phyloP scores from a whole-genome alignment of 2,329 filamentous ascomycete genomes.

The Plenodomus biglobosus region DNA sequence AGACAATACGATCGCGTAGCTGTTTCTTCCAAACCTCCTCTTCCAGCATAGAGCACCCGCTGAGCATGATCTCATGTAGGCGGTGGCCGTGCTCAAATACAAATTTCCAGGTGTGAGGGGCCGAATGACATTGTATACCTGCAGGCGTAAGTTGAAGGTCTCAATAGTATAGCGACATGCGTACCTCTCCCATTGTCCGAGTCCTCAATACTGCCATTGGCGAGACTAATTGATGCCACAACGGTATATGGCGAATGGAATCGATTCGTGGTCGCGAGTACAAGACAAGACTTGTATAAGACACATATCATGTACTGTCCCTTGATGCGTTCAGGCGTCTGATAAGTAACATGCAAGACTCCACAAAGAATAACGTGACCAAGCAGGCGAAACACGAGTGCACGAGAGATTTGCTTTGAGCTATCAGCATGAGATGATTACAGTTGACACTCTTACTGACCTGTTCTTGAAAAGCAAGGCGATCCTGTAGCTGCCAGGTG shows the following conservation, averaged over 20 bases:
- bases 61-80: constrained; percentile 82
- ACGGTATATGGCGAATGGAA: constrained; percentile 70
- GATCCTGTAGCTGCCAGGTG: constrained; percentile 82
- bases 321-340: constrained; percentile 65
- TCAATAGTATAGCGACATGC: constrained; percentile 26
- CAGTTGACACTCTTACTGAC: constrained; percentile 49
- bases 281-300: constrained; percentile 77
- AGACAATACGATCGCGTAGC: constrained; percentile 57
- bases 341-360: constrained; percentile 79
- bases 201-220: constrained; percentile 67
- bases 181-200: constrained; percentile 72
- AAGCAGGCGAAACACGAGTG: constrained; percentile 68
- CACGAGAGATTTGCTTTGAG: constrained; percentile 31
- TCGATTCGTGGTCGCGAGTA: constrained; percentile 70
- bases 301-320: constrained; percentile 84
- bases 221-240: constrained; percentile 71
- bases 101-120: constrained; percentile 88
- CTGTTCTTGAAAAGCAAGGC: constrained; percentile 71
- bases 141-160: constrained; percentile 12
- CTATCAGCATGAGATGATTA: constrained; percentile 3
- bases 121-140: constrained; percentile 87
- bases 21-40: constrained; percentile 76
- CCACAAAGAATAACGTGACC: constrained; percentile 82
- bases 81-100: constrained; percentile 76
- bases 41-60: constrained; percentile 79